Evolutionary conservation across 2,329 filamentous ascomycete species (phyloP), one percentile per base, ranked within the genome.

Genomic region (Ilyonectria robusta): DNA sequence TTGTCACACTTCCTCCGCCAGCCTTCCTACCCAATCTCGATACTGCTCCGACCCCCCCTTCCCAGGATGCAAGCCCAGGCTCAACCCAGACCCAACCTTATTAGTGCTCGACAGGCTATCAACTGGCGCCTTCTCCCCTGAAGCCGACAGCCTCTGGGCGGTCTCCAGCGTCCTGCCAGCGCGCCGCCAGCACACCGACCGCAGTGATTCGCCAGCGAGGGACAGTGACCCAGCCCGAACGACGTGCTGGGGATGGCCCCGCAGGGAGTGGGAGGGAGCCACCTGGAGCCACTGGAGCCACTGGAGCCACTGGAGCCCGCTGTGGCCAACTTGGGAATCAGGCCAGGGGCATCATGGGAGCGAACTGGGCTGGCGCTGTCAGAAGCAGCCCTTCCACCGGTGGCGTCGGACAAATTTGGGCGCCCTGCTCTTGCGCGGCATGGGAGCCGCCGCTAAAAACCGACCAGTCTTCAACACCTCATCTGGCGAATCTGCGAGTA

Each of bases 11-110:
- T 26, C 26, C 26, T 26, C 26, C 26, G 4, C 26, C 26, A 26
- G 26, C 26, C 26, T 26, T 26, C 26, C 26, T 64, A 62, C 48
- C 72, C 72, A 74, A 75, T 75, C 72, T 71, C 65, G 71, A 75
- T 74, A 55, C 63, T 65, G 55, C 62, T 63, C 65, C 29, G 21
- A 53, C 66, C 35, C 26, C 67, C 65, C 55, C 47, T 61, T 62
- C 57, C 58, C 62, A 66, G 67, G 29, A 35, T 35, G 17, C n/a
- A n/a, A n/a, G 23, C 15, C 26, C 23, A 15, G 59, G 53, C 55
- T 54, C 63, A 68, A 68, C 62, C 62, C 63, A 55, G 46, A 59
- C 51, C 62, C 63, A 67, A 64, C 59, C 53, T 57, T 57, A 57
- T 61, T 50, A 50, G 15, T 33, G 58, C 58, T 33, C n/a, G 42